phyloP scores from a whole-genome alignment of 2,329 filamentous ascomycete genomes.

The Trichothecium roseum region DNA sequence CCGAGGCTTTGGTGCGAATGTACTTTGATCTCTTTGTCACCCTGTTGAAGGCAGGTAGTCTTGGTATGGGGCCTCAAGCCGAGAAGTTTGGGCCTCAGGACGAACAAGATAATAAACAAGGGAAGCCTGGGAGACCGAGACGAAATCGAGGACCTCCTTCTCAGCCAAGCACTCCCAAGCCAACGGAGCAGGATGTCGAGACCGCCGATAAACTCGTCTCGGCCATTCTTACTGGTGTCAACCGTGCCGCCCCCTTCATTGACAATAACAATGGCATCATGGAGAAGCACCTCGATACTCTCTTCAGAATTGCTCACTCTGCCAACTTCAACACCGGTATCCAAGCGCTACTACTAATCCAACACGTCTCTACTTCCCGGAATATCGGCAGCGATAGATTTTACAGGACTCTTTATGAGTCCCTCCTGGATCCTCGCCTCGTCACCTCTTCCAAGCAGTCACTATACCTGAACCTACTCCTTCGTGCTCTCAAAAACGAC shows the following conservation, averaged over 20 bases:
- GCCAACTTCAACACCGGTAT: conserved; percentile 99
- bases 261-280: conserved; percentile 59
- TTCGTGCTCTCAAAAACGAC: conserved; percentile 79
- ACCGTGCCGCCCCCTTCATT: conserved; percentile 89
- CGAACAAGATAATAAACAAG: conserved; percentile 19
- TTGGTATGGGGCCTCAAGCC: conserved; percentile 16
- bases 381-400: conserved; percentile 80
- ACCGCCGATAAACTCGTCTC: conserved; percentile 81
- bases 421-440: conserved; percentile 79
- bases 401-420: conserved; percentile 93
- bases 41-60: conserved; percentile 54
- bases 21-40: conserved; percentile 87
- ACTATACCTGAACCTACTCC: conserved; percentile 86
- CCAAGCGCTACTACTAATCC: conserved; percentile 88
- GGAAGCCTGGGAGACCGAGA: conserved; percentile 8
- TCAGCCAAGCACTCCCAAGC: conserved; percentile 5
- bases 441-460: conserved; percentile 88
- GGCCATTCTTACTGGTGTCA: conserved; percentile 85
- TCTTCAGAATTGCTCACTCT: conserved; percentile 94
- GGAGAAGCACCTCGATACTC: conserved; percentile 80
- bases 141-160: conserved; percentile 16
- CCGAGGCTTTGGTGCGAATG: conserved; percentile 72
- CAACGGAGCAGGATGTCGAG: conserved; percentile 51
- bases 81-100: conserved; percentile 2
- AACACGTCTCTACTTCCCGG: conserved; percentile 76